Evolutionary conservation across 2,329 filamentous ascomycete species (phyloP).

Genomic region (Xylariales sp.): DNA sequence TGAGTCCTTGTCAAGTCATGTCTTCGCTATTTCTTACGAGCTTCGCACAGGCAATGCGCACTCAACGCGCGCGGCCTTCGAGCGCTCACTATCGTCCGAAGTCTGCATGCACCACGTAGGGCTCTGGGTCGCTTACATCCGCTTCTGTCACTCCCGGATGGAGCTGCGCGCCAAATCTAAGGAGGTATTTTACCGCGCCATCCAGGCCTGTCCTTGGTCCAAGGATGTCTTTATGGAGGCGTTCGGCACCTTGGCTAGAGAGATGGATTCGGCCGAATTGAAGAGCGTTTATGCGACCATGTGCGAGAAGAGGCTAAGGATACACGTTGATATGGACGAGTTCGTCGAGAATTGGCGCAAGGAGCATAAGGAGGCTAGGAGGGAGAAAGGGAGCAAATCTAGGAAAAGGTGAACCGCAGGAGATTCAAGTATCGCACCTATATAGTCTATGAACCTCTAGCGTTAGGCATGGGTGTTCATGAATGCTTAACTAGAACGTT

Average conservation of each 20-base stretch:
- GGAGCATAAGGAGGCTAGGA: conserved; percentile 38
- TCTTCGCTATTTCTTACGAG: conserved; percentile 66
- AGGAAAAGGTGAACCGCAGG: background rate
- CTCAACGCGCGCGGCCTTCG: conserved; percentile 63
- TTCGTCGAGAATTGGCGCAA: conserved; percentile 54
- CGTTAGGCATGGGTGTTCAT: background rate
- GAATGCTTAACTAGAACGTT: no score
- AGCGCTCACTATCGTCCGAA: conserved; percentile 60
- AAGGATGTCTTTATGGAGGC: conserved; percentile 65
- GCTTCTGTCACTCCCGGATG: conserved; percentile 54
- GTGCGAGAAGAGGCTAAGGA: conserved; percentile 60
- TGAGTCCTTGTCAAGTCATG: conserved; percentile 58
- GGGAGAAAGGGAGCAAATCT: conserved; percentile 22
- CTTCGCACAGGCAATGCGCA: conserved; percentile 60
- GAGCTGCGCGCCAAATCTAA: conserved; percentile 46
- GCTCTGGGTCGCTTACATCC: conserved; percentile 64
- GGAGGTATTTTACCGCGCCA: conserved; percentile 50
- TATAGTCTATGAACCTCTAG: background rate
- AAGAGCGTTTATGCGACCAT: conserved; percentile 61
- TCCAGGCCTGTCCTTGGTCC: conserved; percentile 55
- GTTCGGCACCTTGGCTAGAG: conserved; percentile 58
- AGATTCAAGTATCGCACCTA: background rate
- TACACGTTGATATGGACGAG: conserved; percentile 65
- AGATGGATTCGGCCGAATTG: conserved; percentile 62
- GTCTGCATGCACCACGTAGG: conserved; percentile 54